phyloP scores from a whole-genome alignment of 345 rosid genomes.

The Limnanthes douglasii region DNA sequence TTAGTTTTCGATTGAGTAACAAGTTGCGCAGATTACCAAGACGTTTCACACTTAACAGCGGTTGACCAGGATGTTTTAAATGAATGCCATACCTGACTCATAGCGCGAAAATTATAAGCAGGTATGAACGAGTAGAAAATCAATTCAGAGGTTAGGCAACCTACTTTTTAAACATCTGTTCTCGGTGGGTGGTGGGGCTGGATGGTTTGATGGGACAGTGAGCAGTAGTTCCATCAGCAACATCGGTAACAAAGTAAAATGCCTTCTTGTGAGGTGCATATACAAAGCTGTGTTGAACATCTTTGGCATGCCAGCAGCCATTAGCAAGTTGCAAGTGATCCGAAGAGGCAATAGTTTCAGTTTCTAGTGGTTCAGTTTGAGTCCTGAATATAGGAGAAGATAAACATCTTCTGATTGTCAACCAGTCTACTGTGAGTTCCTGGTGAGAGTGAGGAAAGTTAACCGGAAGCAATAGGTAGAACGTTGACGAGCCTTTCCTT shows the following conservation, averaged over 20 bases:
- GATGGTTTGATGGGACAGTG: constrained; percentile 28
- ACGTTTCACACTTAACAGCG: constrained; percentile 64
- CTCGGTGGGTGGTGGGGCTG: constrained; percentile 24
- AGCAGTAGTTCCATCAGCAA: constrained; percentile 32
- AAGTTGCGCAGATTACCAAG: constrained; percentile 60
- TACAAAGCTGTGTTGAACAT: constrained; percentile 63
- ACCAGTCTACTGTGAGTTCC: constrained; percentile 44
- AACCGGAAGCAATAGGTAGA: constrained; percentile 80
- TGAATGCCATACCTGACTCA: constrained; percentile 40
- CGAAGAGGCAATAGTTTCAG: constrained; percentile 13
- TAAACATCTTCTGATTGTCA: constrained; percentile 44
- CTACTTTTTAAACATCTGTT: constrained; percentile 29
- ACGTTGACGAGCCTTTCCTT: constrained; percentile 26
- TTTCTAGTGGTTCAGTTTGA: constrained; percentile 16
- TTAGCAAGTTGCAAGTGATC: constrained; percentile 39
- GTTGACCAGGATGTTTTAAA: constrained; percentile 50
- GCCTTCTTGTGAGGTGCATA: constrained; percentile 35
- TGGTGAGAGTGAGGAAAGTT: constrained; percentile 12
- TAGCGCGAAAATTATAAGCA: constrained; percentile 9
- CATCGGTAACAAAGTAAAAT: constrained; percentile 41
- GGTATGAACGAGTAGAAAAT: too few species aligned
- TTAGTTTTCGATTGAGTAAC: constrained; percentile 51
- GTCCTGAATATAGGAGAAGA: constrained; percentile 56
- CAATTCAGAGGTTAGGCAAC: constrained; percentile 23
- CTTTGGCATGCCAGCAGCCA: constrained; percentile 33